Percentiles rank a stretch among this genome's conserved stretches.
Evolutionary conservation across 2,329 filamentous ascomycete species (phyloP).

Genomic region (Aspergillus nomiae): DNA sequence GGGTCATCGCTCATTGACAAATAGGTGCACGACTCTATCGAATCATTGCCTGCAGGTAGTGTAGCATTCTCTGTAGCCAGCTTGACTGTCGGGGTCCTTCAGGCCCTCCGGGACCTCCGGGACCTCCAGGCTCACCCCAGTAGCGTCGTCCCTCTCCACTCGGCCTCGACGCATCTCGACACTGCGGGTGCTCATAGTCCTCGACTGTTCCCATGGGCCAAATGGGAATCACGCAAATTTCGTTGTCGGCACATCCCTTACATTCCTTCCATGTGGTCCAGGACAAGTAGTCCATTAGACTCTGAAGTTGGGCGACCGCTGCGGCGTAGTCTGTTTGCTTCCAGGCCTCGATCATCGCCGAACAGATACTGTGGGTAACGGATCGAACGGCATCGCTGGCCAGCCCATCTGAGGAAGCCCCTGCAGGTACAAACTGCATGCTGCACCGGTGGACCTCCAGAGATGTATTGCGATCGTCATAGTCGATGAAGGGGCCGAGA

Average conservation of each 20-base stretch:
- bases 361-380: conserved; percentile 36
- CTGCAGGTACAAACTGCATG: conserved; percentile 35
- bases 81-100: neutral
- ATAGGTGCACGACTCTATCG: neutral
- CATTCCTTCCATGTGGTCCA: conserved; percentile 66
- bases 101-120: neutral
- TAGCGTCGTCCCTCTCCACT: conserved; percentile 27
- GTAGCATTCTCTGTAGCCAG: neutral
- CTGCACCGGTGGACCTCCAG: conserved; percentile 36
- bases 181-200: conserved; percentile 57
- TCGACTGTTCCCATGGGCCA: conserved; percentile 61
- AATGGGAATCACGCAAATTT: conserved; percentile 65
- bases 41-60: neutral
- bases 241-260: conserved; percentile 53
- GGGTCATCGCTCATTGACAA: neutral
- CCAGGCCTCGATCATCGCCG: conserved; percentile 29
- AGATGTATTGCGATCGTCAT: conserved; percentile 27
- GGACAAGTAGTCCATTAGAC: conserved; percentile 53
- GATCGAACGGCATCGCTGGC: conserved; percentile 32
- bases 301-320: conserved; percentile 36
- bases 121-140: conserved; percentile 24
- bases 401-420: conserved; percentile 13
- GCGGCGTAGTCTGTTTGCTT: conserved; percentile 20
- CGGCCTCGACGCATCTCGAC: conserved; percentile 34
- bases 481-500: conserved; percentile 41